These are phyloP conservation scores for Bocquillonia castaneifolia DNA, from an alignment of 441 rosid species.

Conservation along the genomic window DNA sequence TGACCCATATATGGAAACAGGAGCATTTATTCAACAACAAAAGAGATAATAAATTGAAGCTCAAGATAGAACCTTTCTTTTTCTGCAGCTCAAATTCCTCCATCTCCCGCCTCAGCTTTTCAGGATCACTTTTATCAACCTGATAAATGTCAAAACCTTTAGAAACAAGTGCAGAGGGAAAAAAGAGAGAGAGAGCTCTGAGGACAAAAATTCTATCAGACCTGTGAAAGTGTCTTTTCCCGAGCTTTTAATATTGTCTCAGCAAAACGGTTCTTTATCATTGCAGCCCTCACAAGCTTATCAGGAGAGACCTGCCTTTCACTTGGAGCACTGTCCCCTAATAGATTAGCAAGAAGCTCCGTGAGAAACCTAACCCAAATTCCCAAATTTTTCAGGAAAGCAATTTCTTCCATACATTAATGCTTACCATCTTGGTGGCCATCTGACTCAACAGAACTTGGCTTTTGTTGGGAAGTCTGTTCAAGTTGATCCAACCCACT, in stretches of 20 bases:
- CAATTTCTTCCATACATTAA: conserved; percentile 35
- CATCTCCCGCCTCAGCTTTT: conserved; percentile 53
- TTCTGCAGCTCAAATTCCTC: conserved; percentile 72
- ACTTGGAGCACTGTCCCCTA: conserved; percentile 66
- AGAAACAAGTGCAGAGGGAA: not conserved
- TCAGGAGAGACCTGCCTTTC: conserved; percentile 76
- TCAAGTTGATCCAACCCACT: conserved; percentile 39
- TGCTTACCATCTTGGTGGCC: conserved; percentile 68
- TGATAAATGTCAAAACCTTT: conserved; percentile 18
- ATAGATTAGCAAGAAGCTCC: conserved; percentile 34
- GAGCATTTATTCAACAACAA: not conserved
- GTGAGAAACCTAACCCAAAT: conserved; percentile 31
- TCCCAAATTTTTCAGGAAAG: conserved; percentile 32
- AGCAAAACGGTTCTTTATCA: conserved; percentile 73
- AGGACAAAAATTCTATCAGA: conserved; percentile 18
- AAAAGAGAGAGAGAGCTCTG: not conserved
- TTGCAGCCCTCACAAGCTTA: conserved; percentile 65
- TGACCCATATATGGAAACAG: not conserved
- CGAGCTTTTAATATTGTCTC: conserved; percentile 84
- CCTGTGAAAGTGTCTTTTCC: conserved; percentile 77
- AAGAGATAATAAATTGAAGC: not conserved
- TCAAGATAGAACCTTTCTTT: conserved; percentile 50
- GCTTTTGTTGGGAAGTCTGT: conserved; percentile 40
- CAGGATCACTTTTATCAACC: conserved; percentile 71
- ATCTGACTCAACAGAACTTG: conserved; percentile 39